Conservation (phyloP, 345 rosid genomes). For the Populus davidiana region DNA sequence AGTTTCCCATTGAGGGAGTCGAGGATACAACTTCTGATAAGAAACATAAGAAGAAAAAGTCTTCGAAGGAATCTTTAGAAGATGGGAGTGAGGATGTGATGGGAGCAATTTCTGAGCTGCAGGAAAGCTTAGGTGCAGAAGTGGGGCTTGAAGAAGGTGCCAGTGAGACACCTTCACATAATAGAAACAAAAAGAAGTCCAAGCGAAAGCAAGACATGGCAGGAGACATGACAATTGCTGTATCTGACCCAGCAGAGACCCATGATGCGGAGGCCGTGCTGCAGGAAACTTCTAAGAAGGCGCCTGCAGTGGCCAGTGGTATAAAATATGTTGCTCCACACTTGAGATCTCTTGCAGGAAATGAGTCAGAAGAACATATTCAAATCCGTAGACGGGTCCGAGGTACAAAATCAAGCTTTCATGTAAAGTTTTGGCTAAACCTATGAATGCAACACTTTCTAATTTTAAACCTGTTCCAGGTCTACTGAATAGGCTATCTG, state of each 20-base stretch:
- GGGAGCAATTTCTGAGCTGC: conserved; percentile 9
- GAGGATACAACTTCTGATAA: neutral
- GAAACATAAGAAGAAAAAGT: conserved; percentile 10
- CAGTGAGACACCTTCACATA: neutral
- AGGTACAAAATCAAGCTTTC: conserved; percentile 45
- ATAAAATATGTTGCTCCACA: conserved; percentile 72
- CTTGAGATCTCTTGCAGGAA: conserved; percentile 51
- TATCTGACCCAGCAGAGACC: conserved; percentile 6
- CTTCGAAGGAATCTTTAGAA: conserved; percentile 3
- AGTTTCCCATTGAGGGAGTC: conserved; percentile 4
- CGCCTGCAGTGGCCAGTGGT: conserved; percentile 24
- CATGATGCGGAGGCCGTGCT: conserved; percentile 5
- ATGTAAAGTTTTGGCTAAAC: neutral
- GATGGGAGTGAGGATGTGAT: neutral
- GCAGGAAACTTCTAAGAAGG: conserved; percentile 5
- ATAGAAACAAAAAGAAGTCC: conserved; percentile 25
- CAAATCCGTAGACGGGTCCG: conserved; percentile 67
- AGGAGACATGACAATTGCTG: conserved; percentile 16
- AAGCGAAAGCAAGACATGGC: conserved; percentile 29
- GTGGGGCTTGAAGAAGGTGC: conserved; percentile 13
- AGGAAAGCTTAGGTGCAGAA: conserved; percentile 8
- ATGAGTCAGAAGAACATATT: conserved; percentile 62
- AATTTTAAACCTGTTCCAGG: conserved; percentile 43
- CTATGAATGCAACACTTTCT: conserved; percentile 17
- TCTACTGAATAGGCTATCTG: conserved; percentile 78